phyloP scores from a whole-genome alignment of 805 yeast species.

The Myxozyma lipomycoides region DNA sequence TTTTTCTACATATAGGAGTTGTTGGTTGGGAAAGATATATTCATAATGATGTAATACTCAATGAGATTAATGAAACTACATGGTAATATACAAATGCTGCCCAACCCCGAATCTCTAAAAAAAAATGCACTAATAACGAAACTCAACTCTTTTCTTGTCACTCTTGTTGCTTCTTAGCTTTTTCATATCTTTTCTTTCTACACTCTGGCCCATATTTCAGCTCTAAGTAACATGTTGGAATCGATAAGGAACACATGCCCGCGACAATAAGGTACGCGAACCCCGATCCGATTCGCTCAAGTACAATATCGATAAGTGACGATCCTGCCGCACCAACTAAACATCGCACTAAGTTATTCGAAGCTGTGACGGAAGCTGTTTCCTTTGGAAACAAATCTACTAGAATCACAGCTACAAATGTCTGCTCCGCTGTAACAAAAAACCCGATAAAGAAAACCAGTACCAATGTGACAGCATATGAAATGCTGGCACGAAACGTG shows the following conservation, averaged over 20 bases:
- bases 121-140: too few species aligned
- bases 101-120: too few species aligned
- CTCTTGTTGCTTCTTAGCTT: not conserved
- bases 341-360: constrained; percentile 70
- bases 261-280: constrained; percentile 78
- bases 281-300: constrained; percentile 58
- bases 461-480: constrained; percentile 50
- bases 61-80: too few species aligned
- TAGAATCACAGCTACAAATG: constrained; percentile 56
- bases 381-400: constrained; percentile 70
- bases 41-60: not conserved
- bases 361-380: constrained; percentile 71
- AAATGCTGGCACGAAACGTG: constrained; percentile 53
- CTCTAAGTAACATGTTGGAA: constrained; percentile 14
- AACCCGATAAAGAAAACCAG: constrained; percentile 55
- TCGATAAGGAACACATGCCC: constrained; percentile 10
- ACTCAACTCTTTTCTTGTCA: too few species aligned
- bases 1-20: not conserved
- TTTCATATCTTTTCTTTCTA: constrained; percentile 13
- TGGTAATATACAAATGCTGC: too few species aligned
- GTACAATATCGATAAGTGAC: constrained; percentile 65
- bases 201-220: constrained; percentile 18
- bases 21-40: not conserved
- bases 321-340: constrained; percentile 63
- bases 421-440: constrained; percentile 48